These are phyloP conservation scores for Aspergillus thermomutatus DNA, from an alignment of 2,329 filamentous ascomycete genomes.

Conservation along the genomic window DNA sequence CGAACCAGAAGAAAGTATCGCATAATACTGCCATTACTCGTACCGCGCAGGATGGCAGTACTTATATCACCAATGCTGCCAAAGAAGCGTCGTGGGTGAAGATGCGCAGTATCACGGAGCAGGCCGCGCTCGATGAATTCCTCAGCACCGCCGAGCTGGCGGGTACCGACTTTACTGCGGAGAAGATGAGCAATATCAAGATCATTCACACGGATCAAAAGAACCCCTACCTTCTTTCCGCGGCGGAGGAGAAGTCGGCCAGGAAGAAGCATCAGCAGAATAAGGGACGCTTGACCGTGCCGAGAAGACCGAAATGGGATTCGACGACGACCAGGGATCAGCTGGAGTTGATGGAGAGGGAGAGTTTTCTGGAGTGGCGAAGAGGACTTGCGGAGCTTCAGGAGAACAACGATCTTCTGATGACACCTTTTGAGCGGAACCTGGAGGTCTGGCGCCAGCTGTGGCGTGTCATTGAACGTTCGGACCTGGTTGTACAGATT, in stretches of 20 bases:
- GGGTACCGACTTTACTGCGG: conserved; percentile 97
- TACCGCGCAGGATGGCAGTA: conserved; percentile 71
- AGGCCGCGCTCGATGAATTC: conserved; percentile 95
- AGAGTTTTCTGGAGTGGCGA: conserved; percentile 82
- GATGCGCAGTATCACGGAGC: conserved; percentile 98
- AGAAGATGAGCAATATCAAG: conserved; percentile 98
- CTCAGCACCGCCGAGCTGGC: conserved; percentile 91
- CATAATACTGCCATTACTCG: conserved; percentile 65
- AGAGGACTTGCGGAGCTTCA: conserved; percentile 87
- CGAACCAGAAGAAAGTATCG: conserved; percentile 72
- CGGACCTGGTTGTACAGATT: conserved; percentile 94
- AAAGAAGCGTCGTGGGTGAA: conserved; percentile 97
- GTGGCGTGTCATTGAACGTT: conserved; percentile 96
- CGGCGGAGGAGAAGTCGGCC: conserved; percentile 74
- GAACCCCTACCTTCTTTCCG: conserved; percentile 88
- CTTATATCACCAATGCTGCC: conserved; percentile 85
- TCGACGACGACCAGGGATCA: conserved; percentile 76
- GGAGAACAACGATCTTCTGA: conserved; percentile 87
- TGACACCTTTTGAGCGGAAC: conserved; percentile 98
- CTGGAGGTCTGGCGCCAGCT: conserved; percentile 96
- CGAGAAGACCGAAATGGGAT: conserved; percentile 86
- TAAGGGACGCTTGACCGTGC: conserved; percentile 76
- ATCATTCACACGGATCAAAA: conserved; percentile 96
- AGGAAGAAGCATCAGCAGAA: conserved; percentile 81
- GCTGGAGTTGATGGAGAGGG: conserved; percentile 74